A percentile compares a stretch with the other conserved stretches of the same genome.
Evolutionary conservation across 305 asterid genomes (phyloP).

Genomic region (Striga hermonthica): DNA sequence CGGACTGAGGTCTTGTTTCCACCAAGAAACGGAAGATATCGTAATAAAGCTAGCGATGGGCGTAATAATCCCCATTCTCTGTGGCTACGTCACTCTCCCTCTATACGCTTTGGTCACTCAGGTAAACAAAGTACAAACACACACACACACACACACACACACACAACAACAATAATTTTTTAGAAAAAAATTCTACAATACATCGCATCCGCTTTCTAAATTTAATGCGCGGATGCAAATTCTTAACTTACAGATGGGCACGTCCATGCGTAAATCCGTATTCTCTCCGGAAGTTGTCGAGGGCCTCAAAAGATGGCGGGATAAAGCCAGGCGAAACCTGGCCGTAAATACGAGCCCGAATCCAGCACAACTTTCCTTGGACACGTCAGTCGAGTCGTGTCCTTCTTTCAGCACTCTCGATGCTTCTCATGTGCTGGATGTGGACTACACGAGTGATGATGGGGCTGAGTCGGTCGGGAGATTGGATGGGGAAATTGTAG

Average conservation of each 20-base stretch:
- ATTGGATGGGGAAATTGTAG: conserved; percentile 33
- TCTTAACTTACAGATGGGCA: conserved; percentile 50
- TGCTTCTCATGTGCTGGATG: conserved; percentile 37
- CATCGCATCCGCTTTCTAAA: no score
- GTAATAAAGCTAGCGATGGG: conserved; percentile 53
- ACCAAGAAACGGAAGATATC: conserved; percentile 50
- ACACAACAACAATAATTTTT: no score
- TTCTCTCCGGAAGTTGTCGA: conserved; percentile 47
- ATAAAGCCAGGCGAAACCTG: conserved; percentile 51
- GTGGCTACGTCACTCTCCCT: conserved; percentile 74
- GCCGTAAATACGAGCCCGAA: conserved; percentile 28
- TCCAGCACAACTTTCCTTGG: conserved; percentile 1
- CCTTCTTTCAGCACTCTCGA: conserved; percentile 43
- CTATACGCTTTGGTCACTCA: conserved; percentile 70
- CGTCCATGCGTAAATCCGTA: conserved; percentile 51
- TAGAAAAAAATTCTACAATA: no score
- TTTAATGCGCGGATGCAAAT: not conserved
- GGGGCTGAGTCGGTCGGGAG: conserved; percentile 16
- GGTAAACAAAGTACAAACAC: conserved; percentile 40
- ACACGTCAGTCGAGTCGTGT: conserved; percentile 40
- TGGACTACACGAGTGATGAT: conserved; percentile 36
- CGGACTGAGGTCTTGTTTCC: conserved; percentile 71
- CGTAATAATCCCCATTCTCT: conserved; percentile 55
- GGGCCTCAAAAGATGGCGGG: conserved; percentile 61
- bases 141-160: no score